phyloP scores from a whole-genome alignment of 441 rosid species.

The Pelargonium cotyledonis region DNA sequence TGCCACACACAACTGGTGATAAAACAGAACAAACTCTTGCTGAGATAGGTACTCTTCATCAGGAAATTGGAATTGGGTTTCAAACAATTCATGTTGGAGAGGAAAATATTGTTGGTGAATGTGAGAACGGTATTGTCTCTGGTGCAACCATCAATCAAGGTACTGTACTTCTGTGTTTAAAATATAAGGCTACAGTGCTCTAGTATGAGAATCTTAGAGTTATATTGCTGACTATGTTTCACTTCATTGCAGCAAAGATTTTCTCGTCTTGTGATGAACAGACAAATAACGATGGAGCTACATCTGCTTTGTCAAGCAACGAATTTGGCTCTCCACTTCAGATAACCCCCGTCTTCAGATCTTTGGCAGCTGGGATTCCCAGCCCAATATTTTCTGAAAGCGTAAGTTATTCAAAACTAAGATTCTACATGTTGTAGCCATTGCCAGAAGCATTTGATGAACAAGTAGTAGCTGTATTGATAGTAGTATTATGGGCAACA shows the following conservation, averaged over 20 bases:
- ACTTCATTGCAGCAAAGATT: constrained; percentile 33
- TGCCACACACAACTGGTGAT: constrained; percentile 37
- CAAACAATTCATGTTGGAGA: constrained; percentile 20
- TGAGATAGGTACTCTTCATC: constrained; percentile 35
- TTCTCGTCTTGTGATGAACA: constrained; percentile 38
- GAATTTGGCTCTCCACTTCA: constrained; percentile 81
- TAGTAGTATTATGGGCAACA: not conserved
- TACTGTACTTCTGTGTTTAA: constrained; percentile 20
- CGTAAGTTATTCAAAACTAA: constrained; percentile 46
- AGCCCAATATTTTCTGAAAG: constrained; percentile 98
- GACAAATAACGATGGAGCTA: constrained; percentile 35
- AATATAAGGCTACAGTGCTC: not conserved
- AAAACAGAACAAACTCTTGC: constrained; percentile 38
- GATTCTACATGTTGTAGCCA: not conserved
- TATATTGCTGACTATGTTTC: constrained; percentile 16
- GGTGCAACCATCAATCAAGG: constrained; percentile 41
- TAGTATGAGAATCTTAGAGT: not conserved
- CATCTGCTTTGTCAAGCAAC: constrained; percentile 40
- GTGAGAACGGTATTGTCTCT: constrained; percentile 37
- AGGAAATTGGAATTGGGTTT: constrained; percentile 30
- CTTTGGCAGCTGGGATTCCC: constrained; percentile 94
- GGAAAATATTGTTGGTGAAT: constrained; percentile 25
- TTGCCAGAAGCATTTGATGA: not conserved
- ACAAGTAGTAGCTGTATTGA: constrained; percentile 6
- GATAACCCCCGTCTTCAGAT: constrained; percentile 88